phyloP scores from a whole-genome alignment of 768 basidiomycete genomes.

The Kwoniella heveanensis region DNA sequence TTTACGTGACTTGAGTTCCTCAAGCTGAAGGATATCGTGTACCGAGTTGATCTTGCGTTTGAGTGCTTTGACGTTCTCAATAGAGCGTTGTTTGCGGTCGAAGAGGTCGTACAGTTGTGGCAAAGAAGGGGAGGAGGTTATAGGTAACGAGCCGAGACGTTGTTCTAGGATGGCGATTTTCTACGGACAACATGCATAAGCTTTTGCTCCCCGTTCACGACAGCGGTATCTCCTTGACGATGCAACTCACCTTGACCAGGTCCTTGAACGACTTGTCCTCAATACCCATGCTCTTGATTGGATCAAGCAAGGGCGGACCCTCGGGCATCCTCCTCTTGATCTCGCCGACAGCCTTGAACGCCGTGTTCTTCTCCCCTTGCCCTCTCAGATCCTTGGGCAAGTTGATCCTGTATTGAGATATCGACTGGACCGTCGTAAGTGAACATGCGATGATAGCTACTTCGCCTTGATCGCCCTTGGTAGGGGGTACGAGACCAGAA shows the following conservation, averaged over 20 bases:
- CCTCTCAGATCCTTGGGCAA: conserved; percentile 86
- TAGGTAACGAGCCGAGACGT: conserved; percentile 74
- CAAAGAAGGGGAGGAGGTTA: conserved; percentile 76
- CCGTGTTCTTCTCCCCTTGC: conserved; percentile 72
- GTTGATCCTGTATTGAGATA: conserved; percentile 82
- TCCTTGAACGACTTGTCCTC: conserved; percentile 89
- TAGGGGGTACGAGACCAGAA: conserved; percentile 74
- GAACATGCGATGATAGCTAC: conserved; percentile 86
- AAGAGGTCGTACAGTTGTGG: conserved; percentile 80
- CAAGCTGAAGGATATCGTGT: conserved; percentile 88
- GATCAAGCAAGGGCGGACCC: conserved; percentile 83
- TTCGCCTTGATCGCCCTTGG: conserved; percentile 69
- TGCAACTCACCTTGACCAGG: conserved; percentile 75
- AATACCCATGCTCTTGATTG: conserved; percentile 91
- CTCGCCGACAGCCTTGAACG: conserved; percentile 86
- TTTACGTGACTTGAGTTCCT: conserved; percentile 93
- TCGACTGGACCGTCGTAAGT: conserved; percentile 79
- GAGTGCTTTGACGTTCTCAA: conserved; percentile 61
- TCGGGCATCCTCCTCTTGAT: conserved; percentile 88
- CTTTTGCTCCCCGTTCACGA: not conserved
- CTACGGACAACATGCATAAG: conserved; percentile 57
- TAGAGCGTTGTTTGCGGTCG: conserved; percentile 67
- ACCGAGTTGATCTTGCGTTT: conserved; percentile 87
- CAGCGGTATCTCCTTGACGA: not conserved
- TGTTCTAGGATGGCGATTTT: conserved; percentile 90